Conservation (phyloP, 768 basidiomycete genomes). For the Lactarius hengduanensis region DNA sequence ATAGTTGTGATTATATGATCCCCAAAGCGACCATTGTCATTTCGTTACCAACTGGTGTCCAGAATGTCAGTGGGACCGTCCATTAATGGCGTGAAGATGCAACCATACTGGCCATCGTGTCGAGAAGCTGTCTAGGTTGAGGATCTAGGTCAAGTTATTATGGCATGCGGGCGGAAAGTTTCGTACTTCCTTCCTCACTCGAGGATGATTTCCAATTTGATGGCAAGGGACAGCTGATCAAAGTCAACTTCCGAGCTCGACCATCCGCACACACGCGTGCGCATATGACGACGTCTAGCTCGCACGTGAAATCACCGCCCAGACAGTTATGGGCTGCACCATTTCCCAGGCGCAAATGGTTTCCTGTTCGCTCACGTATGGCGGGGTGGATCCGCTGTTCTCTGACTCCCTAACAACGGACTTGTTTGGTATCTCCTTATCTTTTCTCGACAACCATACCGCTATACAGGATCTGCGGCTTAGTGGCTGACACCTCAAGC, state of each 20-base stretch:
- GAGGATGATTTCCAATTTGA: too few species aligned
- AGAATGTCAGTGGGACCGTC: neutral
- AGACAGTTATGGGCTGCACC: neutral
- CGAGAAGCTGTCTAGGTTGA: neutral
- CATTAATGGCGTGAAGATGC: neutral
- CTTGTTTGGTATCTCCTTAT: too few species aligned
- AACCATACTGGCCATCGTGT: neutral
- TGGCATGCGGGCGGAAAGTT: neutral
- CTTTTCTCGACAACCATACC: neutral
- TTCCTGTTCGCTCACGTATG: neutral
- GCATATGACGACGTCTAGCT: too few species aligned
- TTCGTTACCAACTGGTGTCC: neutral
- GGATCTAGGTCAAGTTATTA: neutral
- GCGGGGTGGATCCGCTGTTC: neutral
- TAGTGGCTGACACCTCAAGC: neutral
- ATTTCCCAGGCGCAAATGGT: neutral
- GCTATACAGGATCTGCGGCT: neutral
- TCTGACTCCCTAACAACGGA: too few species aligned
- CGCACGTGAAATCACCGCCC: too few species aligned
- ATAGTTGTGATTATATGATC: neutral
- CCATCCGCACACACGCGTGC: too few species aligned
- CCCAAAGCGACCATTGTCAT: neutral
- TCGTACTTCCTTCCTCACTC: neutral
- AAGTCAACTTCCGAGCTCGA: too few species aligned
- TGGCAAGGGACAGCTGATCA: too few species aligned